phyloP scores from a whole-genome alignment of 768 basidiomycete species.

The Xerocomus potaroensis region DNA sequence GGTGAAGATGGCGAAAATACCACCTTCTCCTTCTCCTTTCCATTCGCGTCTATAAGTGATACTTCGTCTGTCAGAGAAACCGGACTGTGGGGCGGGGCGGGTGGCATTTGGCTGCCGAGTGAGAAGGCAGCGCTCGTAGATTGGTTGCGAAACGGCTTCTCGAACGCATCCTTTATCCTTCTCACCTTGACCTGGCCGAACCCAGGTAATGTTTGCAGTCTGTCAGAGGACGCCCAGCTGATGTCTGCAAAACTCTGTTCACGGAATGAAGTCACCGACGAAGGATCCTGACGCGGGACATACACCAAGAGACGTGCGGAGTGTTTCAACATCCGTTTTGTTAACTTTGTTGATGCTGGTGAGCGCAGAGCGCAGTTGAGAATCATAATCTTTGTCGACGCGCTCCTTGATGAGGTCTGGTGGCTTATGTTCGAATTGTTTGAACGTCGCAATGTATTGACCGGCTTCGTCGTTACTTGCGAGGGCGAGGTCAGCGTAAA shows the following conservation, averaged over 20 bases:
- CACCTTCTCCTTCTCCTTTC: conserved; percentile 23
- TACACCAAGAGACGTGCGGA: conserved; percentile 90
- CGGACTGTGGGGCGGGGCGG: background rate
- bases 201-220: conserved; percentile 81
- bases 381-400: conserved; percentile 81
- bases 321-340: conserved; percentile 94
- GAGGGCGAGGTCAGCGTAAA: background rate
- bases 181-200: conserved; percentile 93
- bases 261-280: conserved; percentile 2
- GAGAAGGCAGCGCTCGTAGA: conserved; percentile 46
- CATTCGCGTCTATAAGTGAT: background rate
- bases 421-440: conserved; percentile 90
- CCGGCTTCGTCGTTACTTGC: conserved; percentile 86
- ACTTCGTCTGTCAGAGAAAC: conserved; percentile 1
- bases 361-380: conserved; percentile 74
- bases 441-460: conserved; percentile 85
- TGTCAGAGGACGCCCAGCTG: conserved; percentile 64
- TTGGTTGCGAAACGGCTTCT: conserved; percentile 77
- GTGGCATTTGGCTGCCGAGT: conserved; percentile 23
- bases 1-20: conserved; percentile 1
- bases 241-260: conserved; percentile 83
- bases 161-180: conserved; percentile 87
- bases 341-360: conserved; percentile 93
- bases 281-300: conserved; percentile 24
- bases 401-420: conserved; percentile 95